Percentiles rank a stretch among this genome's conserved stretches.
These are phyloP conservation scores for Dissophora globulifera DNA, from an alignment of 192 early-diverging fungal genomes.

Conservation along the genomic window DNA sequence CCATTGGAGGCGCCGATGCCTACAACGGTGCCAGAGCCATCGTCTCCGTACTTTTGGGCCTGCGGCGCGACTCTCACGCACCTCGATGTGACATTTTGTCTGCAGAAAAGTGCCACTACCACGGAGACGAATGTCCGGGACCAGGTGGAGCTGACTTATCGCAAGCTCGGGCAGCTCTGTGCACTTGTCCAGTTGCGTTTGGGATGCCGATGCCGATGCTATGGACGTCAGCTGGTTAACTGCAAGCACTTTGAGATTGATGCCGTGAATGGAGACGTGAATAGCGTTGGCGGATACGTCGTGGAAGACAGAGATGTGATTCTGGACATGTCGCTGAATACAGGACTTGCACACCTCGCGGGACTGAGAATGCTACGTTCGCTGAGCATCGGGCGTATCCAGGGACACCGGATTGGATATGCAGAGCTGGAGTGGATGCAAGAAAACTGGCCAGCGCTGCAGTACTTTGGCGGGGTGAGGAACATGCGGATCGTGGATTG, in stretches of 20 bases:
- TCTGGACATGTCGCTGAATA: conserved; percentile 8
- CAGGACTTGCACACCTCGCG: not conserved
- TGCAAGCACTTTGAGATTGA: not conserved
- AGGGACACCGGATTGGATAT: conserved; percentile 11
- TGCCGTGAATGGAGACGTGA: not conserved
- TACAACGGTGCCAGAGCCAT: not conserved
- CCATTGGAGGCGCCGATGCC: not conserved
- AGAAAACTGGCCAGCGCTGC: not conserved
- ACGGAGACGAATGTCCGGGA: not conserved
- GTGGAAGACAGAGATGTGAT: not conserved
- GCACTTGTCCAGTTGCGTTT: conserved; percentile 2
- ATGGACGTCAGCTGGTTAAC: not conserved
- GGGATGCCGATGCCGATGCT: conserved; percentile 10
- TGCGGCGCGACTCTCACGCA: conserved; percentile 3
- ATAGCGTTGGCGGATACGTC: not conserved
- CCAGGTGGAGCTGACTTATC: conserved; percentile 1
- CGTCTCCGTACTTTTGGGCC: not conserved
- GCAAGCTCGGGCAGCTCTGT: conserved; percentile 1
- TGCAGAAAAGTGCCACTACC: not conserved
- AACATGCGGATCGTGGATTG: conserved; percentile 6
- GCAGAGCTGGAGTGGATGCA: conserved; percentile 21
- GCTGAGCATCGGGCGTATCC: conserved; percentile 1
- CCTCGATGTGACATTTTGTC: conserved; percentile 2
- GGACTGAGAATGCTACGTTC: not conserved
- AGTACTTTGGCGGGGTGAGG: not conserved